A percentile compares a stretch with the other conserved stretches of the same genome.
Evolutionary conservation across 1,139 yeast species (phyloP).

Genomic region (Candida pseudoviswanathii): DNA sequence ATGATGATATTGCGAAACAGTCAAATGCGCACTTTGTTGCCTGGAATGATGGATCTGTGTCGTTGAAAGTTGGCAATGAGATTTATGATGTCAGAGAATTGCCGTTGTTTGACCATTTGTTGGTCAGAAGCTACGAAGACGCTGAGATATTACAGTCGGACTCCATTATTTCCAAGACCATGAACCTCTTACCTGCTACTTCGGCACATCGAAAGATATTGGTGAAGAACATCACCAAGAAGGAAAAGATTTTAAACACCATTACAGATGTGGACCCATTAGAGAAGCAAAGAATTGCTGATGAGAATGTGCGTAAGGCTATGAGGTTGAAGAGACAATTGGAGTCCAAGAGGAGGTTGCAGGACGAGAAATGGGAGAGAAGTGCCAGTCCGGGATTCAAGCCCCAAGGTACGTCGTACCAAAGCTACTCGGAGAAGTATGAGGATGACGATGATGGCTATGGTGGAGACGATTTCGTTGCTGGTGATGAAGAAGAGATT

Average conservation of each 20-base stretch:
- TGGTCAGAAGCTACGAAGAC: constrained; percentile 71
- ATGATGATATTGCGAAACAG: constrained; percentile 70
- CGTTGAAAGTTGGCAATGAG: constrained; percentile 85
- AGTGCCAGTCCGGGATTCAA: constrained; percentile 25
- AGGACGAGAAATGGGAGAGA: constrained; percentile 45
- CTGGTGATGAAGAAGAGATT: constrained; percentile 49
- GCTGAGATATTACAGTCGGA: constrained; percentile 70
- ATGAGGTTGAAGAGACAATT: constrained; percentile 70
- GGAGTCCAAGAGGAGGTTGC: constrained; percentile 53
- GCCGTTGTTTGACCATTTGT: constrained; percentile 70
- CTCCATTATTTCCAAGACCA: constrained; percentile 49
- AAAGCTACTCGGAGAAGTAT: constrained; percentile 42
- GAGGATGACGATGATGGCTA: constrained; percentile 39
- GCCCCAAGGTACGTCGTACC: constrained; percentile 38
- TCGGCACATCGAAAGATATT: constrained; percentile 81
- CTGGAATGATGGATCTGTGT: constrained; percentile 92
- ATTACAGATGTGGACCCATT: constrained; percentile 89
- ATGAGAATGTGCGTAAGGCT: constrained; percentile 74
- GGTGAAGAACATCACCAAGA: constrained; percentile 65
- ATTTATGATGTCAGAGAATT: constrained; percentile 75
- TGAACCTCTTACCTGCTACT: constrained; percentile 86
- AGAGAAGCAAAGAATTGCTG: constrained; percentile 76
- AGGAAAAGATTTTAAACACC: constrained; percentile 59
- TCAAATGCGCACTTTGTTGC: constrained; percentile 87
- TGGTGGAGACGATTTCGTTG: constrained; percentile 48